Evolutionary conservation across 2,329 filamentous ascomycete genomes (phyloP).

Genomic region (Pezicula carpinea): DNA sequence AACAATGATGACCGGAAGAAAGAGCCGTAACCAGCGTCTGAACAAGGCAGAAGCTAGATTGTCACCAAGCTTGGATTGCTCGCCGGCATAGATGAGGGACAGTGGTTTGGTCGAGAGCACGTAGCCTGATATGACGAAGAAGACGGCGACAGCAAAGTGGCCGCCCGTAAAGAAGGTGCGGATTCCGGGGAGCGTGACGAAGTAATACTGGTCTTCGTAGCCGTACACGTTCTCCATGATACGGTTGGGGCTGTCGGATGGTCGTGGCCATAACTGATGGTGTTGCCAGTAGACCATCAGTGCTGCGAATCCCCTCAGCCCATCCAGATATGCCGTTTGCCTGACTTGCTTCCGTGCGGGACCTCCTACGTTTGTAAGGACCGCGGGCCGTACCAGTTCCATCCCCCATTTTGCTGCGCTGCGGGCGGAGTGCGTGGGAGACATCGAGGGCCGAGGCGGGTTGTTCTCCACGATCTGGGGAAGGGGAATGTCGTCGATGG

Average conservation of each 20-base stretch:
- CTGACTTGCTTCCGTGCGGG: too few species aligned
- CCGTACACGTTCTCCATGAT: slow-evolving; percentile 14
- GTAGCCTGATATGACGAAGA: slow-evolving; percentile 47
- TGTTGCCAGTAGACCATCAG: slow-evolving; percentile 39
- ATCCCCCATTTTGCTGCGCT: too few species aligned
- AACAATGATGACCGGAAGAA: slow-evolving; percentile 38
- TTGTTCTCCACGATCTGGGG: too few species aligned
- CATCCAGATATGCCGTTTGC: slow-evolving; percentile 38
- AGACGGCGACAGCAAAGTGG: slow-evolving; percentile 49
- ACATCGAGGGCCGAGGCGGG: too few species aligned
- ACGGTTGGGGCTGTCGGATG: not conserved
- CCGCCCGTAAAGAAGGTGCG: slow-evolving; percentile 57
- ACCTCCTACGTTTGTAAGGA: too few species aligned
- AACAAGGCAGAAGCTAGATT: slow-evolving; percentile 42
- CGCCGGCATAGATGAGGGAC: slow-evolving; percentile 30
- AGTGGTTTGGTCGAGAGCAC: slow-evolving; percentile 41
- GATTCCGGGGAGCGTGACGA: slow-evolving; percentile 49
- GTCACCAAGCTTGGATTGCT: slow-evolving; percentile 26
- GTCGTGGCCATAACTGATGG: slow-evolving; percentile 29
- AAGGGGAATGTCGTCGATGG: too few species aligned
- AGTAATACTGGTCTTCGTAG: slow-evolving; percentile 27
- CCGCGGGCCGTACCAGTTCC: too few species aligned
- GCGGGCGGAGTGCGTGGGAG: too few species aligned
- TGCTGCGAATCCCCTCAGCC: slow-evolving; percentile 39
- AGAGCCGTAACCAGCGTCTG: slow-evolving; percentile 41